Conservation (phyloP, 179 eudicot species). For the Vitellaria paradoxa region DNA sequence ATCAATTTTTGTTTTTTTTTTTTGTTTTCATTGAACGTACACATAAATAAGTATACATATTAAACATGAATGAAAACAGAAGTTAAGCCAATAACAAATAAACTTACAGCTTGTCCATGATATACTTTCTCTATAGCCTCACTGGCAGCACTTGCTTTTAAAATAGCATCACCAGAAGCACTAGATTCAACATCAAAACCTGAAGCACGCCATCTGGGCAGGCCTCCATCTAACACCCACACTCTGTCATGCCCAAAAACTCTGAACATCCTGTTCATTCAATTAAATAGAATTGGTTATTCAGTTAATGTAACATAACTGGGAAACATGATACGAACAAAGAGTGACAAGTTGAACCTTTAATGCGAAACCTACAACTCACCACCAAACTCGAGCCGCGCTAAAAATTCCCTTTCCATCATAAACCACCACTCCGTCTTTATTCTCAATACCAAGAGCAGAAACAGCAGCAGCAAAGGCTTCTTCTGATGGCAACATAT, state of each 20-base stretch:
- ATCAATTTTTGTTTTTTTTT: background rate
- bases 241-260: slow-evolving; percentile 94
- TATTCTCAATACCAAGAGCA: slow-evolving; percentile 91
- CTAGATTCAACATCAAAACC: slow-evolving; percentile 94
- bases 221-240: slow-evolving; percentile 98
- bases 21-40: background rate
- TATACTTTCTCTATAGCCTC: slow-evolving; percentile 88
- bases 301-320: slow-evolving; percentile 11
- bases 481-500: slow-evolving; percentile 96
- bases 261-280: slow-evolving; percentile 82
- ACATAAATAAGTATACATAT: background rate
- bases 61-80: slow-evolving; percentile 4
- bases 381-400: slow-evolving; percentile 99
- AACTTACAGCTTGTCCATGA: slow-evolving; percentile 64
- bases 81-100: background rate
- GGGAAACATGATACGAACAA: slow-evolving; percentile 8
- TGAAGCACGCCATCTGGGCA: slow-evolving; percentile 87
- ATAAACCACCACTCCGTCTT: slow-evolving; percentile 83
- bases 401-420: slow-evolving; percentile 98
- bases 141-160: slow-evolving; percentile 91
- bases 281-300: slow-evolving; percentile 14
- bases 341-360: slow-evolving; percentile 6
- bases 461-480: slow-evolving; percentile 98
- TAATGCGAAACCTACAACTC: slow-evolving; percentile 26
- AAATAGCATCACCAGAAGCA: slow-evolving; percentile 78